Percentiles rank a stretch among this genome's conserved stretches.
These are phyloP conservation scores for Juncus inflexus DNA, from an alignment of 176 grass and related monocot species.

Conservation along the genomic window DNA sequence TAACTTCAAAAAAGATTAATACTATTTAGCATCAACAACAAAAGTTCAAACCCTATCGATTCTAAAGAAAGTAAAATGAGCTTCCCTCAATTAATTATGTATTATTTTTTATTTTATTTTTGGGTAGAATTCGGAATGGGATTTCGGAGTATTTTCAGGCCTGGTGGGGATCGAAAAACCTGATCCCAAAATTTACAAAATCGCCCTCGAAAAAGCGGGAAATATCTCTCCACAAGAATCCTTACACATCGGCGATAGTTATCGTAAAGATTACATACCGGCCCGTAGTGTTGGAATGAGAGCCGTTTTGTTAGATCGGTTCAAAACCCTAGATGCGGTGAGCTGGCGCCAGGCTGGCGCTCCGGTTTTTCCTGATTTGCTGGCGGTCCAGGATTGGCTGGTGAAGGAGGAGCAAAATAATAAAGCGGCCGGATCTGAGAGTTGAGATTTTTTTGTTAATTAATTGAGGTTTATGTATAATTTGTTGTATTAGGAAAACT, in stretches of 20 bases:
- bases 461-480: background rate
- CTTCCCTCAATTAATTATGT: background rate
- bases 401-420: constrained; percentile 27
- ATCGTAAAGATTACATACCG: constrained; percentile 74
- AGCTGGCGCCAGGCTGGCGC: constrained; percentile 69
- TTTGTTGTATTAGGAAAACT: background rate
- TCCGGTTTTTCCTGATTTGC: constrained; percentile 57
- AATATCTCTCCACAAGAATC: constrained; percentile 46
- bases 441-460: background rate
- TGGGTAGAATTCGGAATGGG: constrained; percentile 42
- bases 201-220: constrained; percentile 82
- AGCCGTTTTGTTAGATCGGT: constrained; percentile 66
- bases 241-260: constrained; percentile 85
- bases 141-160: constrained; percentile 52
- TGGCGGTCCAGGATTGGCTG: constrained; percentile 54
- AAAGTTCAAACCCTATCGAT: too few relatives aligned
- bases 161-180: constrained; percentile 81
- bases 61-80: too few relatives aligned
- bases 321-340: constrained; percentile 63
- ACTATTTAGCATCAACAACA: background rate
- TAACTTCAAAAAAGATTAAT: background rate
- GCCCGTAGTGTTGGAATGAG: constrained; percentile 70
- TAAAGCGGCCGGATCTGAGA: background rate
- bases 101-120: background rate
- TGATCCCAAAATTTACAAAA: constrained; percentile 68